A percentile compares a stretch with the other conserved stretches of the same genome.
These are phyloP conservation scores for Tephrocybe sp. DNA, from an alignment of 768 basidiomycete genomes.

Conservation along the genomic window DNA sequence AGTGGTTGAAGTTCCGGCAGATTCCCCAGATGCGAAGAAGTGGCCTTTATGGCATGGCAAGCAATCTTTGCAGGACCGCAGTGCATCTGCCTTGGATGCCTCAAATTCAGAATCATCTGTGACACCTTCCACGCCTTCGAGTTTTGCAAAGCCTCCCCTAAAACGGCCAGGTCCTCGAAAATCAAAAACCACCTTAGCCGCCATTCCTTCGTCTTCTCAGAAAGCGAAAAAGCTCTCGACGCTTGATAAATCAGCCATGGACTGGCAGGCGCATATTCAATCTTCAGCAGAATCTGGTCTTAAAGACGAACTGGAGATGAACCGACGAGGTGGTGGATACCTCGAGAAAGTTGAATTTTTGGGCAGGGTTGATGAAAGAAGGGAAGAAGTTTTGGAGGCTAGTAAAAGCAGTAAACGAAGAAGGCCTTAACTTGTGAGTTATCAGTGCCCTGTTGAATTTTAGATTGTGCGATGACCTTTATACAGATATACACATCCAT, in stretches of 20 bases:
- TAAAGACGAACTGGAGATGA: constrained; percentile 72
- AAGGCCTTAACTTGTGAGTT: constrained; percentile 16
- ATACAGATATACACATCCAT: no score
- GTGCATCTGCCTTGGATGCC: neutral
- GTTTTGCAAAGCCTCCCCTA: constrained; percentile 21
- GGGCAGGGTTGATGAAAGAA: constrained; percentile 68
- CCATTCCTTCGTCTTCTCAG: constrained; percentile 44
- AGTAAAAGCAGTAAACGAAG: constrained; percentile 55
- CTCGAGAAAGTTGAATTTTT: constrained; percentile 85
- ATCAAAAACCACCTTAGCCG: constrained; percentile 52
- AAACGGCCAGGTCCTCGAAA: constrained; percentile 67
- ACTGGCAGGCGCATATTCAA: constrained; percentile 72
- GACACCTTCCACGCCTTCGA: constrained; percentile 7
- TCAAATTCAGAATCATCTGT: constrained; percentile 4
- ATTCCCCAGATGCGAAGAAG: constrained; percentile 71
- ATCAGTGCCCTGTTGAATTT: neutral
- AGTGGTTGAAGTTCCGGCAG: constrained; percentile 67
- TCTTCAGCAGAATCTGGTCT: constrained; percentile 37
- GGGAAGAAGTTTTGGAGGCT: constrained; percentile 60
- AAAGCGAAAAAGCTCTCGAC: constrained; percentile 80
- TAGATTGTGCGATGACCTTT: no score
- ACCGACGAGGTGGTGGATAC: constrained; percentile 74
- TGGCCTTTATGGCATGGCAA: constrained; percentile 58
- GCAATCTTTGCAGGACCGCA: constrained; percentile 5
- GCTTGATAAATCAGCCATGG: constrained; percentile 83